phyloP scores from a whole-genome alignment of 2,329 filamentous ascomycete genomes.

The Boeremia exigua region DNA sequence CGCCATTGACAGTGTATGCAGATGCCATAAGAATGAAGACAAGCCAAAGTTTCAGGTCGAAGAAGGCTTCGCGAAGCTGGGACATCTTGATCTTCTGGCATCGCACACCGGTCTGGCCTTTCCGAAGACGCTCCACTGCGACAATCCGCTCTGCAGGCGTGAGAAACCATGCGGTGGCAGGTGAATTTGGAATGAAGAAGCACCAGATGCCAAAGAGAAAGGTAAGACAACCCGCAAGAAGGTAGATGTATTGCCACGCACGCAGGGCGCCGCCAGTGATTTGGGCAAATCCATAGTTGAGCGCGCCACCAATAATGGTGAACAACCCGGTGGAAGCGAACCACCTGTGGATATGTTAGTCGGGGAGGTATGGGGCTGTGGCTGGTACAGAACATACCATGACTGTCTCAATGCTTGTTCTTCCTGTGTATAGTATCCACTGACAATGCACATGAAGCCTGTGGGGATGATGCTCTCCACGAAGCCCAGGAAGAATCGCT shows the following conservation, averaged over 20 bases:
- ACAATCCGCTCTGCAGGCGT: constrained; percentile 66
- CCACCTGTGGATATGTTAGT: constrained; percentile 51
- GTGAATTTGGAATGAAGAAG: constrained; percentile 70
- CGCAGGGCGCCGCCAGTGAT: constrained; percentile 48
- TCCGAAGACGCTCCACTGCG: constrained; percentile 53
- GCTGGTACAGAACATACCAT: constrained; percentile 32
- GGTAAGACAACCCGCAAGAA: constrained; percentile 65
- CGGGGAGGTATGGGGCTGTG: background rate
- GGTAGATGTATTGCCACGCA: constrained; percentile 71
- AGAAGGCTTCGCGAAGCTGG: constrained; percentile 56
- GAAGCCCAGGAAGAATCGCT: constrained; percentile 63
- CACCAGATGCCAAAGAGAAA: constrained; percentile 69
- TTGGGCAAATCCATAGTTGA: constrained; percentile 49
- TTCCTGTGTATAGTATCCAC: constrained; percentile 49
- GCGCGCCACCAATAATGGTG: constrained; percentile 40
- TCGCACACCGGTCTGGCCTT: constrained; percentile 59
- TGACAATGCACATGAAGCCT: constrained; percentile 62
- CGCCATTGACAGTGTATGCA: constrained; percentile 65
- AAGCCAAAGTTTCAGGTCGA: constrained; percentile 53
- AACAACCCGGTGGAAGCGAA: constrained; percentile 62
- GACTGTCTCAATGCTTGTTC: constrained; percentile 62
- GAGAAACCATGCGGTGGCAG: constrained; percentile 73
- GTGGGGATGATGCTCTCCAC: constrained; percentile 64
- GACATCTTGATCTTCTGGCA: constrained; percentile 61
- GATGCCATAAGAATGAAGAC: constrained; percentile 48